Conservation (phyloP, 257 asterid genomes). For the Solanum rostratum region DNA sequence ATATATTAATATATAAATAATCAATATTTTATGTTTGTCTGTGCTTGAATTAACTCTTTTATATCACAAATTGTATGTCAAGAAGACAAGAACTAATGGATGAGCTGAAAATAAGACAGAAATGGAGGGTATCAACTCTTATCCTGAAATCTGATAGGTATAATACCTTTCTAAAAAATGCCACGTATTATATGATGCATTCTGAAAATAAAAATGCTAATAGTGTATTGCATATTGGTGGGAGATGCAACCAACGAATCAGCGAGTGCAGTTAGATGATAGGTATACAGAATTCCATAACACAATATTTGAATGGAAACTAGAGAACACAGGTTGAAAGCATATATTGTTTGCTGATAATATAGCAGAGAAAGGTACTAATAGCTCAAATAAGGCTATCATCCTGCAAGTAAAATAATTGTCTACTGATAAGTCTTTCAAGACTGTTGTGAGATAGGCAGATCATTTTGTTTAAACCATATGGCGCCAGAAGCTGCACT, state of each 20-base stretch:
- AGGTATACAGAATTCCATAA: neutral
- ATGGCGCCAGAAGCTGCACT: neutral
- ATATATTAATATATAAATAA: neutral
- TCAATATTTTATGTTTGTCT: neutral
- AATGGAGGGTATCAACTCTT: neutral
- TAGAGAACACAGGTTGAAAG: neutral
- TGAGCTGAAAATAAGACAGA: neutral
- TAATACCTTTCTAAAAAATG: no score
- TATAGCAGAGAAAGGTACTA: neutral
- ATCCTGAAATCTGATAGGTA: neutral
- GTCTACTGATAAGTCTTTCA: neutral
- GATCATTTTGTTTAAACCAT: neutral
- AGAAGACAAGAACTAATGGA: neutral
- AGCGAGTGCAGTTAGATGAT: no score
- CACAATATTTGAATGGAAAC: neutral
- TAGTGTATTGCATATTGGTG: neutral
- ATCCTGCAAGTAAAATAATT: neutral
- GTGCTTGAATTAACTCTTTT: neutral
- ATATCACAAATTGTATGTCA: neutral
- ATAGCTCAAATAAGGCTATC: neutral
- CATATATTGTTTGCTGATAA: neutral
- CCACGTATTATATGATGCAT: neutral
- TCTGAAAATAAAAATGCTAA: neutral
- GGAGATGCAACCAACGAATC: neutral
- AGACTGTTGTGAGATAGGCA: neutral